Evolutionary conservation across 345 rosid genomes (phyloP).

Genomic region (Raphanus sativus): DNA sequence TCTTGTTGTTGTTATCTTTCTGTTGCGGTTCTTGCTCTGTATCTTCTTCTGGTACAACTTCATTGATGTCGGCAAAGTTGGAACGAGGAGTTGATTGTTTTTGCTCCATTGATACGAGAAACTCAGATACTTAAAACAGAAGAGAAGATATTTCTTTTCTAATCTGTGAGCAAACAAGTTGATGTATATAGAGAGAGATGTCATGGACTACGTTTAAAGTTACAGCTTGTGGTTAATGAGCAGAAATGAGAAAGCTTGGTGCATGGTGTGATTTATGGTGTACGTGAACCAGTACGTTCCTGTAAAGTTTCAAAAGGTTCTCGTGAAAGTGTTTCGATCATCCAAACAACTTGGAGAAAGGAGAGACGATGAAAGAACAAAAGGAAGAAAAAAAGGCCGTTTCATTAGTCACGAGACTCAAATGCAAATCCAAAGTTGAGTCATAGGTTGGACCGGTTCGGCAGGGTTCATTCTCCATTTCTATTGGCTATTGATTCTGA

Average conservation of each 20-base stretch:
- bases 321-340: slow-evolving; percentile 37
- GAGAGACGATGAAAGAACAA: slow-evolving; percentile 14
- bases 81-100: slow-evolving; percentile 32
- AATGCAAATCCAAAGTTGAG: slow-evolving; percentile 18
- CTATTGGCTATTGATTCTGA: not conserved
- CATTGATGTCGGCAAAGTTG: slow-evolving; percentile 68
- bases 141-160: slow-evolving; percentile 4
- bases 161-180: slow-evolving; percentile 1
- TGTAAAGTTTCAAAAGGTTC: slow-evolving; percentile 31
- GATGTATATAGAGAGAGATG: slow-evolving; percentile 31
- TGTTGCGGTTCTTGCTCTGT: slow-evolving; percentile 38
- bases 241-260: slow-evolving; percentile 27
- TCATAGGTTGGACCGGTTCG: not conserved
- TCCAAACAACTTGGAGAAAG: slow-evolving; percentile 39
- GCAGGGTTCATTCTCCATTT: not conserved
- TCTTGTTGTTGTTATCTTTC: slow-evolving; percentile 37
- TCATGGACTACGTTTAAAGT: not conserved
- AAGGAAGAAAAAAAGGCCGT: not conserved
- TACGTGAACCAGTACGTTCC: slow-evolving; percentile 29
- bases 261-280: slow-evolving; percentile 21
- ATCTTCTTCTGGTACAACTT: slow-evolving; percentile 59
- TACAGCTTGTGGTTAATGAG: slow-evolving; percentile 25
- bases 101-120: slow-evolving; percentile 23
- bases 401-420: slow-evolving; percentile 32
- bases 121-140: slow-evolving; percentile 8